Conservation (phyloP, 208 protist species). For the Acanthamoeba castellanii region DNA sequence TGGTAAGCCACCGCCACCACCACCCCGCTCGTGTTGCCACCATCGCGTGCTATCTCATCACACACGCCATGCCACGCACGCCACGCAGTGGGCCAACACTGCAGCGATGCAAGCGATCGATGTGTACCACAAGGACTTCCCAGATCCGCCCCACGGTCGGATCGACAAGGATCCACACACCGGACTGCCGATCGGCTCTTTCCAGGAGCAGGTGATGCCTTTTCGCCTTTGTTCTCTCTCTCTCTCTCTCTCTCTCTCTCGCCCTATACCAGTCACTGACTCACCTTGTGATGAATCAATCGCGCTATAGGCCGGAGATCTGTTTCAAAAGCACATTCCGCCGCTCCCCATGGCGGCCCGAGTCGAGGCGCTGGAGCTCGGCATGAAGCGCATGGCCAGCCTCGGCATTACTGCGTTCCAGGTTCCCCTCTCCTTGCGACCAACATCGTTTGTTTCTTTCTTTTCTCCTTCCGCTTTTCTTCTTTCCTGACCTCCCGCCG, state of each 20-base stretch:
- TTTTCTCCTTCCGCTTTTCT: not conserved
- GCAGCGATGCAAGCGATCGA: constrained; percentile 33
- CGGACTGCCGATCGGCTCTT: not conserved
- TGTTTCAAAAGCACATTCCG: constrained; percentile 5
- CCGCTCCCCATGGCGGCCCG: not conserved
- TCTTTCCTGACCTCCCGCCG: not conserved
- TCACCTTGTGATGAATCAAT: not conserved
- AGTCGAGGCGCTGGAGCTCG: not conserved
- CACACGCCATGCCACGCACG: too few relatives aligned
- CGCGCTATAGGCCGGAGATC: not conserved
- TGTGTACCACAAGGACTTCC: not conserved
- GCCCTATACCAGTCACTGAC: too few relatives aligned
- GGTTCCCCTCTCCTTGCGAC: not conserved
- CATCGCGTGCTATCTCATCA: not conserved
- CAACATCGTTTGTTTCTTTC: not conserved
- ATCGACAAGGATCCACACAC: not conserved
- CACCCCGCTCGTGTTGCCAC: not conserved
- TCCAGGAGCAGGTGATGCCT: constrained; percentile 27
- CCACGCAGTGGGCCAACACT: not conserved
- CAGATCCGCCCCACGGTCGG: constrained; percentile 1
- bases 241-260: too few relatives aligned
- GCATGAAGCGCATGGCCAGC: constrained; percentile 8
- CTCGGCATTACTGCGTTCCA: constrained; percentile 31
- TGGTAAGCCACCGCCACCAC: not conserved
- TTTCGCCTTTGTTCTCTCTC: not conserved